Evolutionary conservation across 2,329 filamentous ascomycete genomes (phyloP).

Genomic region (Biscogniauxia sp.): DNA sequence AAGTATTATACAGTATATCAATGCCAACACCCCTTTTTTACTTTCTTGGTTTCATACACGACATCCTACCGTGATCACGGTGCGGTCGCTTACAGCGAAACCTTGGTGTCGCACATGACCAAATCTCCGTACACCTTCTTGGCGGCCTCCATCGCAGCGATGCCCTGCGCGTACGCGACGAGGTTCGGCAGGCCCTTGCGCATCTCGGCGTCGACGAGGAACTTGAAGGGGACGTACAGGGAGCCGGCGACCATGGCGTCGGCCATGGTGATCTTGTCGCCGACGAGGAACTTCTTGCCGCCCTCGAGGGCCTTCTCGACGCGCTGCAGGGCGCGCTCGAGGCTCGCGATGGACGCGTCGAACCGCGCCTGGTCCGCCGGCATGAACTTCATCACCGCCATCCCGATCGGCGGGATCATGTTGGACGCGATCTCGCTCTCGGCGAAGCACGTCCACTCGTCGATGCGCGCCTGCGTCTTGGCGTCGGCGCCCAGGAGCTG

Average conservation of each 20-base stretch:
- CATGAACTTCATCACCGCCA: conserved; percentile 29
- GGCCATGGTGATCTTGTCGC: conserved; percentile 37
- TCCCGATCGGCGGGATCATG: conserved; percentile 21
- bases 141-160: conserved; percentile 33
- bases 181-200: conserved; percentile 33
- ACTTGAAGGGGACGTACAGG: conserved; percentile 24
- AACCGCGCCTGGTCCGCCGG: conserved; percentile 29
- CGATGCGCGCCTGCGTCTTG: conserved; percentile 40
- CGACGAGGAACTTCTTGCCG: conserved; percentile 38
- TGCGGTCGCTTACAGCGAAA: not conserved
- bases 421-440: conserved; percentile 35
- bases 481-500: conserved; percentile 44
- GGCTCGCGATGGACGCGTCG: conserved; percentile 8
- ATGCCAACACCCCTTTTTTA: too few relatives aligned
- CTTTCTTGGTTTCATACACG: not conserved
- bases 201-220: conserved; percentile 36
- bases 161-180: conserved; percentile 31
- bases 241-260: conserved; percentile 35
- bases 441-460: conserved; percentile 45
- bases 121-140: conserved; percentile 33
- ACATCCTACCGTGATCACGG: not conserved
- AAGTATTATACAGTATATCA: too few relatives aligned
- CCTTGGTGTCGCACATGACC: conserved; percentile 31
- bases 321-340: conserved; percentile 30
- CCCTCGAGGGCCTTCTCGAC: conserved; percentile 32